These are phyloP conservation scores for Colletotrichum costaricense DNA, from an alignment of 2,329 filamentous ascomycete species.

Conservation along the genomic window DNA sequence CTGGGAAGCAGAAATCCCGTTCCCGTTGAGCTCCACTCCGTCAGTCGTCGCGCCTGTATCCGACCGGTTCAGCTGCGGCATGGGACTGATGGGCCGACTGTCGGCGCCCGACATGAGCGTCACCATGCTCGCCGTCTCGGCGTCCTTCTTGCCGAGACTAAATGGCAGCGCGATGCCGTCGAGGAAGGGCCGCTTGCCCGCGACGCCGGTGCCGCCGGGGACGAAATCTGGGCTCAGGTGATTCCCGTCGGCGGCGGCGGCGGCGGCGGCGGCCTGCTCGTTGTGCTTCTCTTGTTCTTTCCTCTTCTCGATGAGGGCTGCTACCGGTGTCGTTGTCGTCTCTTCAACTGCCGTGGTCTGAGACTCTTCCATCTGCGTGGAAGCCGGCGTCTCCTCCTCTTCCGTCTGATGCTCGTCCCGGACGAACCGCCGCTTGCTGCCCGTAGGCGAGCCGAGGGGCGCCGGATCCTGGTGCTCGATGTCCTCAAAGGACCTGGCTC, in stretches of 20 bases:
- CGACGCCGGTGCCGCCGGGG: conserved; percentile 59
- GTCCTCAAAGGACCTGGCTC: conserved; percentile 54
- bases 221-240: conserved; percentile 56
- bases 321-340: conserved; percentile 56
- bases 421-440: conserved; percentile 59
- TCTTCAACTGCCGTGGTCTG: conserved; percentile 46
- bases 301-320: conserved; percentile 55
- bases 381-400: conserved; percentile 39
- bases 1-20: conserved; percentile 2
- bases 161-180: conserved; percentile 81
- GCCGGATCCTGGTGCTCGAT: conserved; percentile 51
- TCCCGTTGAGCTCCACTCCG: background rate
- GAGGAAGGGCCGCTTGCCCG: conserved; percentile 73
- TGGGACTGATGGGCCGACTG: conserved; percentile 48
- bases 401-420: conserved; percentile 62
- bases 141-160: conserved; percentile 68
- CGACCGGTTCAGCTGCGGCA: conserved; percentile 16
- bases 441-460: conserved; percentile 46
- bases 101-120: conserved; percentile 65
- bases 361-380: conserved; percentile 35
- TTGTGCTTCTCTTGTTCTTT: conserved; percentile 47
- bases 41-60: background rate
- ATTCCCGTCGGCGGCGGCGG: conserved; percentile 50
- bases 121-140: conserved; percentile 76
- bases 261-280: conserved; percentile 38